These are phyloP conservation scores for Neonothopanus nambi DNA, from an alignment of 1,284 basidiomycete genomes.

Conservation along the genomic window DNA sequence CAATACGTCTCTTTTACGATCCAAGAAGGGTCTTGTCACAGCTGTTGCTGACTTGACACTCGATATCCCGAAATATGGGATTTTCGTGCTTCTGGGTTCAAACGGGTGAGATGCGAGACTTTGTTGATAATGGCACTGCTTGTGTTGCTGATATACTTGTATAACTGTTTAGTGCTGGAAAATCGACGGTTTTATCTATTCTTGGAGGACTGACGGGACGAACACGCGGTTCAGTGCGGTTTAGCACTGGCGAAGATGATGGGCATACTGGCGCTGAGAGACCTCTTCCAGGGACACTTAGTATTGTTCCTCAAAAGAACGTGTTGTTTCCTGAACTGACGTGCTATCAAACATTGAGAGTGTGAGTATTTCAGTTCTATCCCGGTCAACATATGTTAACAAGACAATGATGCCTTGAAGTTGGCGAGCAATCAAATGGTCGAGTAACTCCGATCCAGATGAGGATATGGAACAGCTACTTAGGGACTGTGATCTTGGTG, in stretches of 20 bases:
- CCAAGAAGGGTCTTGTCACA: slow-evolving; percentile 43
- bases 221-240: slow-evolving; percentile 61
- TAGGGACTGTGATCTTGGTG: slow-evolving; percentile 67
- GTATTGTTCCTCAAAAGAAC: slow-evolving; percentile 83
- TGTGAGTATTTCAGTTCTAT: slow-evolving; percentile 37
- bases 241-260: slow-evolving; percentile 48
- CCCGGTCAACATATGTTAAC: not conserved
- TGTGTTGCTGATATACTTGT: not conserved
- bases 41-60: slow-evolving; percentile 67
- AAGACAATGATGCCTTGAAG: not conserved
- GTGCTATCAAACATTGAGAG: slow-evolving; percentile 69
- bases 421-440: slow-evolving; percentile 70
- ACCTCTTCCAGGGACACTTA: slow-evolving; percentile 63
- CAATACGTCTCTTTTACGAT: slow-evolving; percentile 39
- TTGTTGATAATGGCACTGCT: no score
- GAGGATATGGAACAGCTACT: slow-evolving; percentile 66
- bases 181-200: slow-evolving; percentile 72
- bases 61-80: slow-evolving; percentile 66
- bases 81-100: slow-evolving; percentile 75
- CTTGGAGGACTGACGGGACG: slow-evolving; percentile 62
- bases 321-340: slow-evolving; percentile 79
- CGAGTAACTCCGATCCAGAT: slow-evolving; percentile 41
- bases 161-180: slow-evolving; percentile 60
- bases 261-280: slow-evolving; percentile 26
- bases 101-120: slow-evolving; percentile 71